Percentiles rank a stretch among this genome's conserved stretches.
phyloP scores from a whole-genome alignment of 768 basidiomycete species.

The Hydnum rufescens region DNA sequence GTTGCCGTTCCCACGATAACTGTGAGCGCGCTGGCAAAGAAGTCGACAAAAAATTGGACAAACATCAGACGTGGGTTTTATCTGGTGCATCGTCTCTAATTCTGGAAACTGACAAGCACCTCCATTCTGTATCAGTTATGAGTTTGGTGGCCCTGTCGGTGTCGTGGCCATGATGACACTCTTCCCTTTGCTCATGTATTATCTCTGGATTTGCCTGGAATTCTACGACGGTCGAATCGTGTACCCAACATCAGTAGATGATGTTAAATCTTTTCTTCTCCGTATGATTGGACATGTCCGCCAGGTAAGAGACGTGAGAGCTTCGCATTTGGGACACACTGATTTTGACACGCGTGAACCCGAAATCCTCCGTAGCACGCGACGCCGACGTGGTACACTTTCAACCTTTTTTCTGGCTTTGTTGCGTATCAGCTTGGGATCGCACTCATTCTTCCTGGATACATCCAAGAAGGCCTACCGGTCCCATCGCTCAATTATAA shows the following conservation, averaged over 20 bases:
- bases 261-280: slow-evolving; percentile 55
- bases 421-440: slow-evolving; percentile 79
- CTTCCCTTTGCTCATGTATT: slow-evolving; percentile 94
- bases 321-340: slow-evolving; percentile 3
- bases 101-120: background rate
- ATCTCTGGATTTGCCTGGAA: slow-evolving; percentile 93
- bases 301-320: slow-evolving; percentile 50
- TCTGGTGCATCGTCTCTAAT: slow-evolving; percentile 4
- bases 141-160: slow-evolving; percentile 90
- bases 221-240: slow-evolving; percentile 81
- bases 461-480: slow-evolving; percentile 84
- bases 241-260: slow-evolving; percentile 43
- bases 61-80: slow-evolving; percentile 34
- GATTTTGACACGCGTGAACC: background rate
- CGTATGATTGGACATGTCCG: slow-evolving; percentile 75
- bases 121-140: slow-evolving; percentile 64
- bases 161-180: slow-evolving; percentile 84
- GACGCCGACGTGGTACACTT: slow-evolving; percentile 70
- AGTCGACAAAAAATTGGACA: slow-evolving; percentile 52
- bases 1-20: slow-evolving; percentile 3
- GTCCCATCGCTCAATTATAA: slow-evolving; percentile 89
- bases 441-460: slow-evolving; percentile 81
- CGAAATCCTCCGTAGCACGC: slow-evolving; percentile 62
- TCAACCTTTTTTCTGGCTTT: slow-evolving; percentile 77
- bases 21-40: slow-evolving; percentile 49